Percentiles rank a stretch among this genome's conserved stretches.
Evolutionary conservation across 2,329 filamentous ascomycete genomes (phyloP).

Genomic region (Escovopsis sp.): DNA sequence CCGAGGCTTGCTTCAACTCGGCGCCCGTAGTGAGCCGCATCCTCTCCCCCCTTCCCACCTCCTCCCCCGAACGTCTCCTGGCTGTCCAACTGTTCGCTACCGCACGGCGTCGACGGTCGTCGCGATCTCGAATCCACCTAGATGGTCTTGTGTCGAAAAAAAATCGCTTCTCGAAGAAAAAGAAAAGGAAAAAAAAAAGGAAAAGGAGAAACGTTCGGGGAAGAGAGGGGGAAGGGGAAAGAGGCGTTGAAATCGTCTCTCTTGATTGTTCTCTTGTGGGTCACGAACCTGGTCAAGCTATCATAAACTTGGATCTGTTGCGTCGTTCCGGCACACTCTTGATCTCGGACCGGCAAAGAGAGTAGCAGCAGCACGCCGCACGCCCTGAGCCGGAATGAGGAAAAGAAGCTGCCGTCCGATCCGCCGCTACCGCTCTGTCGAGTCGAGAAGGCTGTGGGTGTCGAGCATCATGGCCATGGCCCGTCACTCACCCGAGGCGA

Average conservation of each 20-base stretch:
- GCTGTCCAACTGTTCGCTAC: neutral
- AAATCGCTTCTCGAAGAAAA: no score
- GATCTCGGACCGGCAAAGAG: neutral
- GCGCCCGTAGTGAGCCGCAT: conserved; percentile 80
- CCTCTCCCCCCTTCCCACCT: conserved; percentile 15
- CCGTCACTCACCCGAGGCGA: conserved; percentile 71
- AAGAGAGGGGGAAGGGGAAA: conserved; percentile 14
- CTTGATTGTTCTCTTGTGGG: neutral
- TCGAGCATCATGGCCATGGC: conserved; percentile 1
- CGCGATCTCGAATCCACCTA: no score
- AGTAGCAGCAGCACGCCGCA: neutral
- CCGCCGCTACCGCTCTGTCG: conserved; percentile 46
- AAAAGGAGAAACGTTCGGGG: conserved; percentile 7
- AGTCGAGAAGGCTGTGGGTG: neutral
- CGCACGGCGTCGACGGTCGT: no score
- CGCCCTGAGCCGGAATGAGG: neutral
- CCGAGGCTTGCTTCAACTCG: conserved; percentile 35
- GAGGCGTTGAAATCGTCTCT: neutral
- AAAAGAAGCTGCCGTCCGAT: neutral
- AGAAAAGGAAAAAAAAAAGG: neutral
- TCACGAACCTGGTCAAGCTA: conserved; percentile 5
- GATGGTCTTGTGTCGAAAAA: neutral
- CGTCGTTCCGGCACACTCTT: conserved; percentile 8
- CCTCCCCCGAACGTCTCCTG: conserved; percentile 1
- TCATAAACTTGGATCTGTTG: neutral